Evolutionary conservation across 1,284 basidiomycete genomes (phyloP), one percentile per base, ranked within the genome.

Genomic region (Cutaneotrichosporon cutaneum): DNA sequence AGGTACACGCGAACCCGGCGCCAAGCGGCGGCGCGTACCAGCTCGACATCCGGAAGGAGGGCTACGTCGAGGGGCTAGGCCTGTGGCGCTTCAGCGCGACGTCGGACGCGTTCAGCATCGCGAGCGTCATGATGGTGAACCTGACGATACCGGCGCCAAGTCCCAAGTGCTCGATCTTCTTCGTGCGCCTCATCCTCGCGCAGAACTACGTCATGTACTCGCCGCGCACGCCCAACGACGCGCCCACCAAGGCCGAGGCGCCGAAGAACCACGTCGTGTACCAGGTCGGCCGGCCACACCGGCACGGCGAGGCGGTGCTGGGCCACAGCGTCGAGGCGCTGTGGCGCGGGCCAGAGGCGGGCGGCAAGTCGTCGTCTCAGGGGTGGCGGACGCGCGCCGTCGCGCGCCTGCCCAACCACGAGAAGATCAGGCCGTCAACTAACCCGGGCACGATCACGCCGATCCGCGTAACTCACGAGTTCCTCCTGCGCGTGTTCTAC

Each of bases 401-500:
- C 26, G 72, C 68, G 26, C 63, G 78, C 22, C 56, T 80, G 62
- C 78, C 78, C 2, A 70, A 68, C 60, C 77, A 80, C 58, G 74
- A 75, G 4, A 79, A 76, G 58, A 71, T 77, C n/a, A 55, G 77
- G 39, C 77, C 78, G 13, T 70, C 71, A 8, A 80, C 77, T 2
- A 68, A 70, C 53, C 65, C 71, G 8, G 77, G 70, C 0, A 70
- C 70, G 14, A 74, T 77, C 57, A 78, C 78, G 21, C 77, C 78
- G 2, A 75, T 80, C 33, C 63, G 75, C 27, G 77, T 80, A 3
- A 58, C 64, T 2, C 78, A 80, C 56, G 72, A 77, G 39, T 54
- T 79, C 16, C 61, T 71, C 0, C 55, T 78, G 2, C 76, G 78
- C 45, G 69, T 78, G 24, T 78, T 77, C 66, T 80, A 77, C 66